These are phyloP conservation scores for Paramecium bursaria DNA, from an alignment of 73 alveolate species.

Conservation along the genomic window DNA sequence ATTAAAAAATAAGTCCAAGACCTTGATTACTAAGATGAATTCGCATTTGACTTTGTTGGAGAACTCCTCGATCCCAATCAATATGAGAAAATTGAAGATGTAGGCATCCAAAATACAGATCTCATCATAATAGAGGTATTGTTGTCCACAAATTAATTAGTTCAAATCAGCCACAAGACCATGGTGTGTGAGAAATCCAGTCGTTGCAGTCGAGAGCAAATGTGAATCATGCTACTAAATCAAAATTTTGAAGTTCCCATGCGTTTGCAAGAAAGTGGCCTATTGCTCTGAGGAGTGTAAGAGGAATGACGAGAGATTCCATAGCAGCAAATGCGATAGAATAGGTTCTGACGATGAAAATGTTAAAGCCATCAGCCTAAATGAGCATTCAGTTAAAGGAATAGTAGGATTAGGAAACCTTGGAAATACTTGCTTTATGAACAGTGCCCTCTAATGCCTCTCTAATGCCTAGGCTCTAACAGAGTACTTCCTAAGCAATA, in stretches of 20 bases:
- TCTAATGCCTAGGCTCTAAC: slow-evolving; percentile 88
- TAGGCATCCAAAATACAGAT: not conserved
- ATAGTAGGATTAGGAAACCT: slow-evolving; percentile 91
- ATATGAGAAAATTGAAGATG: slow-evolving; percentile 50
- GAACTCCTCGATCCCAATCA: not conserved
- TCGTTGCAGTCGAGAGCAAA: slow-evolving; percentile 67
- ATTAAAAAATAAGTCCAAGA: slow-evolving; percentile 23
- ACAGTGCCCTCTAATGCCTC: slow-evolving; percentile 94
- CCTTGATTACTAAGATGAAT: slow-evolving; percentile 3
- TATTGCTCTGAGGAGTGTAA: slow-evolving; percentile 76
- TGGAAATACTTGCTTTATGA: slow-evolving; percentile 99
- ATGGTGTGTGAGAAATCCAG: slow-evolving; percentile 50
- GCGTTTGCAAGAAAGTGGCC: slow-evolving; percentile 76
- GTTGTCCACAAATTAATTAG: not conserved
- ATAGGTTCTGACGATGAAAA: slow-evolving; percentile 67
- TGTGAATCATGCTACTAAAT: slow-evolving; percentile 74
- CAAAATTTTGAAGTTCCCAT: slow-evolving; percentile 65
- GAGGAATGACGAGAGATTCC: slow-evolving; percentile 76
- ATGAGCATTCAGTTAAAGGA: slow-evolving; percentile 72
- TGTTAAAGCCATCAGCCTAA: not conserved
- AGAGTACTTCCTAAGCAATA: slow-evolving; percentile 81
- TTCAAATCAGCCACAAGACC: slow-evolving; percentile 22
- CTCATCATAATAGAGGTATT: slow-evolving; percentile 46
- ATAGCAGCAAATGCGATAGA: slow-evolving; percentile 74
- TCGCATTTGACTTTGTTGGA: slow-evolving; percentile 15